Conservation (phyloP, 371 early-diverging fungal genomes). For the Lichtheimia ornata region DNA sequence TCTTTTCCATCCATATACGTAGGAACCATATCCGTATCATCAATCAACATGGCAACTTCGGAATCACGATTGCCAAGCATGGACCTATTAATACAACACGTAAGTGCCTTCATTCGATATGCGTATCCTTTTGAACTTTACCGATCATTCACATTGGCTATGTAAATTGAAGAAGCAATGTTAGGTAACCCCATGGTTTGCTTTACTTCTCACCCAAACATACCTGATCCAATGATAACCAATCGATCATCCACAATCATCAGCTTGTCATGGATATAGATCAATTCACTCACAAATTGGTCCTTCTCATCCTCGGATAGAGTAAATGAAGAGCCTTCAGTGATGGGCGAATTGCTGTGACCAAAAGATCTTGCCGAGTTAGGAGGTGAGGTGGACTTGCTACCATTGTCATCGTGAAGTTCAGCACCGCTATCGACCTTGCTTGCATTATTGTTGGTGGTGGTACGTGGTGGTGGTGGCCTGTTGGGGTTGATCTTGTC, state of each 20-base stretch:
- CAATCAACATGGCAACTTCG: slow-evolving; percentile 86
- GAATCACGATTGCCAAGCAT: slow-evolving; percentile 90
- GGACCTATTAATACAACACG: slow-evolving; percentile 64
- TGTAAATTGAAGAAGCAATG: not conserved
- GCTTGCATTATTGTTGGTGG: not conserved
- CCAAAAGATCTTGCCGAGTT: not conserved
- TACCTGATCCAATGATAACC: slow-evolving; percentile 83
- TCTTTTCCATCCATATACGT: slow-evolving; percentile 75
- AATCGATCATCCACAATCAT: slow-evolving; percentile 89
- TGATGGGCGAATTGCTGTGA: too few relatives aligned
- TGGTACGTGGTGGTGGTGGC: not conserved
- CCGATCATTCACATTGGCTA: slow-evolving; percentile 49
- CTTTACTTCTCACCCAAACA: not conserved
- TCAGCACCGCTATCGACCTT: slow-evolving; percentile 14
- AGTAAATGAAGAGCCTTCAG: not conserved
- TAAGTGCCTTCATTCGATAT: slow-evolving; percentile 60
- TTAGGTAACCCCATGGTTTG: not conserved
- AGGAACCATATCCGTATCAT: slow-evolving; percentile 71
- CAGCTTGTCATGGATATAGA: slow-evolving; percentile 92
- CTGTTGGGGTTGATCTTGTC: slow-evolving; percentile 45
- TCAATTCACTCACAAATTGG: slow-evolving; percentile 76
- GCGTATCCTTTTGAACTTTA: not conserved
- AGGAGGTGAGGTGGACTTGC: not conserved
- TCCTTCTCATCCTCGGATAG: slow-evolving; percentile 9
- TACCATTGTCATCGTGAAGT: slow-evolving; percentile 2